Percentiles rank a stretch among this genome's conserved stretches.
Conservation (phyloP, 257 asterid species). For the Ehretia macrophylla region DNA sequence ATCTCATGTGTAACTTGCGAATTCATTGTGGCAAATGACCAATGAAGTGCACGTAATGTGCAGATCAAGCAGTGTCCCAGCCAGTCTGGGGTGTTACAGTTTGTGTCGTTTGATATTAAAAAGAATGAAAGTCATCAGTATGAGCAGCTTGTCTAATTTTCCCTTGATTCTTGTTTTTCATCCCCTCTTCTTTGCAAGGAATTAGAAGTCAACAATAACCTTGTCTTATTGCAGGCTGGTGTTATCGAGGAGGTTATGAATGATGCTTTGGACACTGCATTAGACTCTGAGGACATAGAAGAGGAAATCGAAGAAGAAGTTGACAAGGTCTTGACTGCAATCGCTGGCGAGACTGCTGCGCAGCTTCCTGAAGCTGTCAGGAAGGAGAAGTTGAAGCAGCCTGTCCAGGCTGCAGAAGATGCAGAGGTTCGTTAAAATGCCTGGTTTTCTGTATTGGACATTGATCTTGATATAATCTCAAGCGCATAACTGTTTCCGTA, state of each 20-base stretch:
- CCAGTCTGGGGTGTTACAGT: no score
- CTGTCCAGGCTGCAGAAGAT: conserved; percentile 56
- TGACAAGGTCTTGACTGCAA: conserved; percentile 79
- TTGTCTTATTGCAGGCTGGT: conserved; percentile 57
- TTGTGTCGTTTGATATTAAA: no score
- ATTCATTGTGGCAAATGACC: no score
- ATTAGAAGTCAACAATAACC: no score
- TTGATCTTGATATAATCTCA: no score
- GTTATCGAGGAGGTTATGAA: conserved; percentile 90
- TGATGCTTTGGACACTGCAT: conserved; percentile 73
- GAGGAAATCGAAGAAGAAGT: conserved; percentile 97
- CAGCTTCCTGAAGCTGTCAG: conserved; percentile 85
- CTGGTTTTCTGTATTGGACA: background rate
- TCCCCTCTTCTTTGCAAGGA: no score
- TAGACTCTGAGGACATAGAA: conserved; percentile 93
- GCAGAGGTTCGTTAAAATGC: conserved; percentile 40
- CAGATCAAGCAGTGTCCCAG: no score
- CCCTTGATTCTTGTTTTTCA: no score
- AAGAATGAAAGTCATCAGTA: no score
- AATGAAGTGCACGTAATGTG: no score
- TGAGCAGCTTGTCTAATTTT: no score
- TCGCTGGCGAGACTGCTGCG: conserved; percentile 96
- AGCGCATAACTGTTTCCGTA: background rate
- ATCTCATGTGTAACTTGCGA: no score
- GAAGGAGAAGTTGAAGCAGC: conserved; percentile 77